Evolutionary conservation across 2,329 filamentous ascomycete genomes (phyloP).

Genomic region (Pseudocercospora musae): DNA sequence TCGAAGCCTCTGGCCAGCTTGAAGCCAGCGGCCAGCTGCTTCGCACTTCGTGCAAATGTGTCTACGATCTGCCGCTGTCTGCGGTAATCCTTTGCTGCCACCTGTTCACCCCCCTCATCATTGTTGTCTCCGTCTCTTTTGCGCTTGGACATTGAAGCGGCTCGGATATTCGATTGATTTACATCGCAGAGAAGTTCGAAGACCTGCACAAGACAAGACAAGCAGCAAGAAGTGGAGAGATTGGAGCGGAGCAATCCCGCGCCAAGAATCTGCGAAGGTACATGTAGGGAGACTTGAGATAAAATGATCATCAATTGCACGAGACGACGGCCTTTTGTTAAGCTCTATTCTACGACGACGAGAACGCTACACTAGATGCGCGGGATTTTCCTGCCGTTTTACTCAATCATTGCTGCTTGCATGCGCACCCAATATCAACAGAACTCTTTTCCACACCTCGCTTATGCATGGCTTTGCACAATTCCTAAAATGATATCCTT

Average conservation of each 20-base stretch:
- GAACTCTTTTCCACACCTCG: background rate
- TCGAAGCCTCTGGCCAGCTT: conserved; percentile 74
- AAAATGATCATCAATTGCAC: background rate
- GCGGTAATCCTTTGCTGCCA: conserved; percentile 21
- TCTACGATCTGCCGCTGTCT: conserved; percentile 22
- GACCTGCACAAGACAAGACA: background rate
- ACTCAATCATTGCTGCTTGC: background rate
- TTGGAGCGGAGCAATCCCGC: background rate
- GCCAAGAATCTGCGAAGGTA: background rate
- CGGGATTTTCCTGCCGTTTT: background rate
- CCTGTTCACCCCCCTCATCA: conserved; percentile 28
- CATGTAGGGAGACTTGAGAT: background rate
- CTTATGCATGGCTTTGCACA: conserved; percentile 50
- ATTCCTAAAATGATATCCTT: conserved; percentile 85
- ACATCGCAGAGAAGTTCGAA: background rate
- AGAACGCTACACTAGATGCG: background rate
- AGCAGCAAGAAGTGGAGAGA: background rate
- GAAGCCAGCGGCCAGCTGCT: conserved; percentile 63
- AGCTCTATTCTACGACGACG: background rate
- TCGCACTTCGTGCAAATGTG: conserved; percentile 45
- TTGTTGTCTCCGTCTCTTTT: conserved; percentile 22
- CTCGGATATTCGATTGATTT: background rate
- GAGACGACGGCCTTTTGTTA: background rate
- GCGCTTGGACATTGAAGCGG: conserved; percentile 10
- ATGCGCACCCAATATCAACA: background rate